Percentiles rank a stretch among this genome's conserved stretches.
Evolutionary conservation across 148 eudicot species (phyloP).

Genomic region (Chenopodium album): DNA sequence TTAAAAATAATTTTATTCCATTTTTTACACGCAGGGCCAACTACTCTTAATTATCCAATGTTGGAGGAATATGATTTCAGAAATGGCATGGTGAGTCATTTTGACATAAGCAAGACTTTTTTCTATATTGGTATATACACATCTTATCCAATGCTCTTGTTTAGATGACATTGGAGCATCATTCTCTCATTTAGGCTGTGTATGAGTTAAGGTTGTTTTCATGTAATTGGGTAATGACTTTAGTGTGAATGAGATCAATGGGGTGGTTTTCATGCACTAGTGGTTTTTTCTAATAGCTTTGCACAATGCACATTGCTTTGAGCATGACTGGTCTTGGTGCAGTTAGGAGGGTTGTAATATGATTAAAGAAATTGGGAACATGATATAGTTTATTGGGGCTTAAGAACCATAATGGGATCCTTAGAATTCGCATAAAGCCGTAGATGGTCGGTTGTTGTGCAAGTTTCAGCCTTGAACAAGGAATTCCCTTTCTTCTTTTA

Average conservation of each 20-base stretch:
- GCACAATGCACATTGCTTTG: background rate
- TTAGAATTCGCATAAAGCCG: background rate
- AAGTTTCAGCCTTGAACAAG: background rate
- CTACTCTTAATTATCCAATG: slow-evolving; percentile 96
- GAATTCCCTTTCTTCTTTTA: background rate
- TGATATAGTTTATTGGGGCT: background rate
- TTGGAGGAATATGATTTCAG: slow-evolving; percentile 97
- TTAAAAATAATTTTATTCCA: slow-evolving; percentile 56
- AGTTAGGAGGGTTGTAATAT: background rate
- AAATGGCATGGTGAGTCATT: slow-evolving; percentile 72
- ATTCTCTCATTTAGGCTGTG: background rate
- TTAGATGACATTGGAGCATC: background rate
- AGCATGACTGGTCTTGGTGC: background rate
- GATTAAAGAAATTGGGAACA: background rate
- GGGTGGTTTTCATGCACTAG: background rate
- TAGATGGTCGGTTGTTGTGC: background rate
- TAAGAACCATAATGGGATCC: background rate
- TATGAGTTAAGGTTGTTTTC: background rate
- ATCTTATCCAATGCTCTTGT: background rate
- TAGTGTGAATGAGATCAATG: background rate
- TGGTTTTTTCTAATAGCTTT: background rate
- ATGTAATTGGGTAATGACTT: background rate
- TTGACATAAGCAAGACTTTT: background rate
- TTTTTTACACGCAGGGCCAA: slow-evolving; percentile 55
- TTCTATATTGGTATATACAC: background rate